Evolutionary conservation across 2,329 filamentous ascomycete species (phyloP), one percentile per base, ranked within the genome.

Genomic region (Aspergillus pseudonomiae): DNA sequence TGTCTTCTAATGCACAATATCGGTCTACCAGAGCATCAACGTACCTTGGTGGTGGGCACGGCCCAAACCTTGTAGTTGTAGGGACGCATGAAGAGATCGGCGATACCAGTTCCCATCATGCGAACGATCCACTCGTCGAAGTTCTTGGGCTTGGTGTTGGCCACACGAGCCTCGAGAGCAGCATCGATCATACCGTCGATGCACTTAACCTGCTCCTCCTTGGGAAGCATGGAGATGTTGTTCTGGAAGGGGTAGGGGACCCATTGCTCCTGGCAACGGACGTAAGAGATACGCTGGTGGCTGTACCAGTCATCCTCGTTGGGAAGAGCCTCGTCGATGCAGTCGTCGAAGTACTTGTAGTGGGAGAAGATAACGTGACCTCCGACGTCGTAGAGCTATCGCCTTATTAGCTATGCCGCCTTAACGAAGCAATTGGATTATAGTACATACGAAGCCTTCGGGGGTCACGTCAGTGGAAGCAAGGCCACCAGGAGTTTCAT

Each of bases 21-120:
- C 24, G 11, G 26, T 32, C 4, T 6, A 16, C 14, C 28, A 4
- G 9, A 30, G 57, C 9, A 41, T 16, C 26, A 46, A 68, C 85
- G 74, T 86, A 96, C 93, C 89, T 96, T 96, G 71, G 91, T 97
- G 62, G 94, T 97, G 64, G 95, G 95, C 73, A 98, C 94, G 67
- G 95, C 95, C 95, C 95, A 99, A 78, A 99, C 95, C 85, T 99
- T 99, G 89, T 90, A 99, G 88, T 99, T 99, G 87, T 99, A 99
- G 60, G 95, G 95, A 74, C 95, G 88, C 95, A 99, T 99, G 88
- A 99, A 99, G 73, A 94, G 86, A 79, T 99, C 89, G 70, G 94
- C 94, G 75, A 99, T 86, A 73, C 94, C 94, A 73, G 88, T 84
- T 74, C 95, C 95, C 83, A 91, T 94, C 84, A 91, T 96, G 75